A percentile compares a stretch with the other conserved stretches of the same genome.
phyloP scores from a whole-genome alignment of 2,329 filamentous ascomycete genomes.

The Cladosporium colombiae region DNA sequence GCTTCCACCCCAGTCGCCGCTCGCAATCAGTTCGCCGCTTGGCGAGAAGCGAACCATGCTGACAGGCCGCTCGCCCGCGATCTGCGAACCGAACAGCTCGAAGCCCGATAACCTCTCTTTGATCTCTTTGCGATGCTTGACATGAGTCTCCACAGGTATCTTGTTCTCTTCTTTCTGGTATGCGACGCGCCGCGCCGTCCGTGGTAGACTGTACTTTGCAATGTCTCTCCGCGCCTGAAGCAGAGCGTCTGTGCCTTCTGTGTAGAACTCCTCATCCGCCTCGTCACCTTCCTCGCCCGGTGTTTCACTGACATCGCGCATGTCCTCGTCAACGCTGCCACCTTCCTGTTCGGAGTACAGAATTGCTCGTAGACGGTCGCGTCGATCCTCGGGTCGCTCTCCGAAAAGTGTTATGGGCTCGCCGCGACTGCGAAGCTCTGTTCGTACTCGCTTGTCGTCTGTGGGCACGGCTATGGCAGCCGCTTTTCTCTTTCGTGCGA shows the following conservation, averaged over 20 bases:
- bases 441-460: constrained; percentile 83
- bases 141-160: constrained; percentile 84
- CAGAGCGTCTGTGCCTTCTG: constrained; percentile 73
- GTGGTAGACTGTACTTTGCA: constrained; percentile 78
- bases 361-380: constrained; percentile 82
- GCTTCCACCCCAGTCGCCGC: constrained; percentile 89
- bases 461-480: constrained; percentile 90
- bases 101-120: constrained; percentile 81
- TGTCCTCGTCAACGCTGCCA: constrained; percentile 51
- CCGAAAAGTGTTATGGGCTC: constrained; percentile 94
- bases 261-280: constrained; percentile 93
- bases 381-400: constrained; percentile 79
- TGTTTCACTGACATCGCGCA: constrained; percentile 61
- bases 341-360: constrained; percentile 69
- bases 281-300: constrained; percentile 65
- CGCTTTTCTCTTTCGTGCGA: constrained; percentile 86
- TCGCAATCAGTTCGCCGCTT: constrained; percentile 77
- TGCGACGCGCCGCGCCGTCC: constrained; percentile 73
- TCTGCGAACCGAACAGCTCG: constrained; percentile 91
- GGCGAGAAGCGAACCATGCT: constrained; percentile 91
- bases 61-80: constrained; percentile 84
- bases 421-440: constrained; percentile 78
- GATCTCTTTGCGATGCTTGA: constrained; percentile 86
- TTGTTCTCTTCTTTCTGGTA: constrained; percentile 78
- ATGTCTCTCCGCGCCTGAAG: constrained; percentile 76